Conservation (phyloP, 805 yeast genomes). For the Candida manassasensis region DNA sequence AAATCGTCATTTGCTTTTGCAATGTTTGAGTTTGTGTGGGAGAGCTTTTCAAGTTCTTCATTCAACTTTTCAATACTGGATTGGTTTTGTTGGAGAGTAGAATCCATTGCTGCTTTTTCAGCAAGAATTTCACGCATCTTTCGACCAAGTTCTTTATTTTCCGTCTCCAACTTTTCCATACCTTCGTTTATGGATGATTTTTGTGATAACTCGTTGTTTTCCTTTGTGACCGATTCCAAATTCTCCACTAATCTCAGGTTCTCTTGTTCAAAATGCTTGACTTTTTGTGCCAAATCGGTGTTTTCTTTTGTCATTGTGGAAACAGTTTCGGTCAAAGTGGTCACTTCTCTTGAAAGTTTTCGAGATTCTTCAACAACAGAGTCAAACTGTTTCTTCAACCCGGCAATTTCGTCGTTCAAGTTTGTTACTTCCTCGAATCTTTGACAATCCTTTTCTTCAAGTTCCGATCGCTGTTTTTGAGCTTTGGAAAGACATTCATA, state of each 20-base stretch:
- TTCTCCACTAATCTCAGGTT: too few relatives aligned
- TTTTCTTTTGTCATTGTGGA: too few relatives aligned
- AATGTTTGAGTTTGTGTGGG: not conserved
- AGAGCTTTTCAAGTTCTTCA: not conserved
- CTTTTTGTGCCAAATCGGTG: too few relatives aligned
- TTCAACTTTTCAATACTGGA: constrained; percentile 1
- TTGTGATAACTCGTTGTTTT: not conserved
- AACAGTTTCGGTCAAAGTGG: not conserved
- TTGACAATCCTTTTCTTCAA: too few relatives aligned
- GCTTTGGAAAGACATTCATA: not conserved
- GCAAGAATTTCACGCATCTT: not conserved
- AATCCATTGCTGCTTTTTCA: not conserved
- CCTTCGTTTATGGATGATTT: not conserved
- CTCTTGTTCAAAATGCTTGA: too few relatives aligned
- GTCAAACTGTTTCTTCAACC: constrained; percentile 1
- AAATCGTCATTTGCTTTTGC: not conserved
- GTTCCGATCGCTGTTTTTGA: too few relatives aligned
- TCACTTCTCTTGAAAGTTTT: not conserved
- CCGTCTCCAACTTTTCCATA: not conserved
- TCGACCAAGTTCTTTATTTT: not conserved
- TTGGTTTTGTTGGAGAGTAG: not conserved
- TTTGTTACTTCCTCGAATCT: not conserved
- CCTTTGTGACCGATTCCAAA: not conserved
- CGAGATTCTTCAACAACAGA: not conserved
- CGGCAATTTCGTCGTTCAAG: constrained; percentile 1